Evolutionary conservation across 2,329 filamentous ascomycete species (phyloP), one percentile per base, ranked within the genome.

Genomic region (Dichotomopilus funicola): DNA sequence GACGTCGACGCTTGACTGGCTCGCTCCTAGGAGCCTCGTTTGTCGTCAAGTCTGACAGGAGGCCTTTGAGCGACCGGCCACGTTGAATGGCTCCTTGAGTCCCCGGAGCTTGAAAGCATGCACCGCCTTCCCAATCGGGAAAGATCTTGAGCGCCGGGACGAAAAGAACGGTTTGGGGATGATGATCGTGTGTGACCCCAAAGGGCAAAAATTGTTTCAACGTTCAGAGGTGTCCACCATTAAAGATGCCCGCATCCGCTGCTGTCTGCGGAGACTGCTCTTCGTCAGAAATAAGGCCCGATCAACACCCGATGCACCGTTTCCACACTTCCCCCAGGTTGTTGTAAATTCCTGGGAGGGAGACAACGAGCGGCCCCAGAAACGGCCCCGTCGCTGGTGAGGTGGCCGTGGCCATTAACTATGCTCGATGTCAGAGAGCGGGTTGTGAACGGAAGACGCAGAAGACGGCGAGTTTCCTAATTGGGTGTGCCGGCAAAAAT

Each of bases 401-500:
- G 40, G 5, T 42, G 40, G 7, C 11, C 37, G 37, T 37, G 40
- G 45, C 33, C 42, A 58, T 59, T 51, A 59, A 49, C 36, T 46
- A 50, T 8, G 52, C 51, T 55, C 62, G 60, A 61, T 64, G 62
- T 62, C 58, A 60, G 51, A 54, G 45, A 19, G 45, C 13, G 43
- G 57, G 45, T 38, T 38, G 52, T 56, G 55, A 57, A 57, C 53
- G 46, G 55, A 55, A 51, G 54, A 59, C 54, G 57, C 19, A 19
- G 38, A 36, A 53, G 48, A 44, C 48, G 53, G 49, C 27, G 45
- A 34, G 33, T 5, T 49, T 27, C 41, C 54, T 59, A 56, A 58
- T 57, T 59, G 58, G 48, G 58, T 54, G 58, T 56, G 51, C 57
- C 63, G 64, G 64, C 59, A 66, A 62, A 66, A 66, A 58, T n/a